Evolutionary conservation across 768 basidiomycete species (phyloP), one percentile per base, ranked within the genome.

Genomic region (Xanthoconium purpureum): DNA sequence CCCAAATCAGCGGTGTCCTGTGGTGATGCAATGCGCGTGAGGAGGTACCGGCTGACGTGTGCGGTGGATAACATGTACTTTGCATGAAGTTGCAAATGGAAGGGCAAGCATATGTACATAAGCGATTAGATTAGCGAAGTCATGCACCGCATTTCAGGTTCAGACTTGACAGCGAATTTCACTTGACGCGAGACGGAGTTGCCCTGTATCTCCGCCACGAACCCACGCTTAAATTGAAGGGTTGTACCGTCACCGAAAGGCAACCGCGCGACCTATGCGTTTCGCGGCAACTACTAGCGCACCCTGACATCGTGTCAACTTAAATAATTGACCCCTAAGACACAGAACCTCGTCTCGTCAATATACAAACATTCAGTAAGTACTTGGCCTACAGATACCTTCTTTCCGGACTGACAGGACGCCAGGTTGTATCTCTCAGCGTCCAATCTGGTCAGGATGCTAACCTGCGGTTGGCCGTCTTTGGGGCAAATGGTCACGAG

Each of bases 401-500:
- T 36, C 38, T 28, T 44, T n/a, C 18, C 13, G 18, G 52, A 46
- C 48, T 6, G 38, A 54, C 38, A 33, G 13, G 47, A 18, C 37
- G 24, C n/a, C 36, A 47, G n/a, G 15, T 15, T 18, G 24, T 5
- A n/a, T 13, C 11, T 45, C 33, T 52, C 28, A 6, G 17, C 39
- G 30, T 13, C 12, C 46, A 33, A 8, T 20, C 29, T 44, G 37
- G 15, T 35, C 37, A 47, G 6, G 47, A 35, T 55, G 54, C 38
- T 45, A 24, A 47, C 35, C 44, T 45, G 46, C 38, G 48, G 49
- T 50, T 46, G 54, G 54, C 43, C 12, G 51, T 46, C 56, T 47
- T 52, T 15, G n/a, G 37, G 28, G 9, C 10, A 37, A 36, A 50
- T 18, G 48, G 51, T 46, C 67, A 65, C 57, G 52, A 62, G 61